These are phyloP conservation scores for Auxenochlorella protothecoides DNA, from an alignment of 139 green algal species.

Conservation along the genomic window DNA sequence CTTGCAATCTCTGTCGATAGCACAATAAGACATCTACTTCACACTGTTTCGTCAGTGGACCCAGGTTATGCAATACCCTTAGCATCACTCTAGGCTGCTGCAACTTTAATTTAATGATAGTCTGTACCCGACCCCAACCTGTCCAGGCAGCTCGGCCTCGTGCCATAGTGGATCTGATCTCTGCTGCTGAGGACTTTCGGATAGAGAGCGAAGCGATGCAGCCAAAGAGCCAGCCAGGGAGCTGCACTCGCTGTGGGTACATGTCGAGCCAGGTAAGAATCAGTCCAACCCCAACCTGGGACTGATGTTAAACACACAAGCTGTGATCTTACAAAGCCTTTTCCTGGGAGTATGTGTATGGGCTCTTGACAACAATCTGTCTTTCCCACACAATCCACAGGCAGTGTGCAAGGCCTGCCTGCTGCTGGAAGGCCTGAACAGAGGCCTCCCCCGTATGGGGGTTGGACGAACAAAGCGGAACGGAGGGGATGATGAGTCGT, in stretches of 20 bases:
- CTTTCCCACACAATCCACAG: not conserved
- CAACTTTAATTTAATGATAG: too few species aligned
- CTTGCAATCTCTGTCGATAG: too few species aligned
- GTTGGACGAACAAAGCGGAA: constrained; percentile 19
- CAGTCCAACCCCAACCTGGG: not conserved
- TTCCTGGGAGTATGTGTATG: constrained; percentile 1
- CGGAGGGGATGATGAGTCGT: too few species aligned
- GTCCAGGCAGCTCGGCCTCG: constrained; percentile 56
- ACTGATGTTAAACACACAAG: not conserved
- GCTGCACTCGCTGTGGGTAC: constrained; percentile 72
- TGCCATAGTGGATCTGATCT: constrained; percentile 80
- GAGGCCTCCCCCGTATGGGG: constrained; percentile 45
- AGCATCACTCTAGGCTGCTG: too few species aligned
- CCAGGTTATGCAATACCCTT: too few species aligned
- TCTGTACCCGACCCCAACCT: too few species aligned
- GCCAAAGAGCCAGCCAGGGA: constrained; percentile 20
- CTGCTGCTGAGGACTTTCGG: constrained; percentile 63
- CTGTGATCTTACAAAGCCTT: not conserved
- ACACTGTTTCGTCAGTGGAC: too few species aligned
- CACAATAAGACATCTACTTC: too few species aligned
- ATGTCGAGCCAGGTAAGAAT: constrained; percentile 60
- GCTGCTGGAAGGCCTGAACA: constrained; percentile 79
- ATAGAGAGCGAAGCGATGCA: constrained; percentile 3
- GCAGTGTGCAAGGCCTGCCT: constrained; percentile 80
- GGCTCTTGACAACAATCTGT: too few species aligned